Conservation (phyloP, 768 basidiomycete species). For the Leccinum sublutescens region DNA sequence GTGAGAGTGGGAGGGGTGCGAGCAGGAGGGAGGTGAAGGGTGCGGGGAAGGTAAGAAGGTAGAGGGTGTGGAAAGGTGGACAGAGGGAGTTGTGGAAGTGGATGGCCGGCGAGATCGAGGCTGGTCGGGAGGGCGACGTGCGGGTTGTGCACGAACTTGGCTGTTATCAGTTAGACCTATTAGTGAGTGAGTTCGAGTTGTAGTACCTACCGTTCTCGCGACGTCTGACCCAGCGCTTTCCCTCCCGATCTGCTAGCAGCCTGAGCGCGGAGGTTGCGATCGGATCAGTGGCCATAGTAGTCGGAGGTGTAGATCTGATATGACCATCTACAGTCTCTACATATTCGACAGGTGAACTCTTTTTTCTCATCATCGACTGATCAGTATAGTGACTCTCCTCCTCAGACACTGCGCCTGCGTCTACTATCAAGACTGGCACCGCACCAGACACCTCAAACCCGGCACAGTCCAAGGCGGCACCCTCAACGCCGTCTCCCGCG, state of each 20-base stretch:
- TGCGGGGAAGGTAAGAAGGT: constrained; percentile 67
- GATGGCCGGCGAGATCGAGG: constrained; percentile 48
- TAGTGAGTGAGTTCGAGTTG: too few relatives aligned
- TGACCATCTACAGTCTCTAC: constrained; percentile 93
- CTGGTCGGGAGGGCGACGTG: constrained; percentile 64
- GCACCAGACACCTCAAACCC: constrained; percentile 68
- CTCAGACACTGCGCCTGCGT: constrained; percentile 85
- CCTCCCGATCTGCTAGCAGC: constrained; percentile 55
- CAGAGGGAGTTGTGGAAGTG: constrained; percentile 38
- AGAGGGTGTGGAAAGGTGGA: constrained; percentile 77
- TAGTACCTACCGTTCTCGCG: constrained; percentile 64
- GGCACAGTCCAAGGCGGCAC: constrained; percentile 69
- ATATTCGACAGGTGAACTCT: constrained; percentile 75
- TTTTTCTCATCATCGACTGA: background rate
- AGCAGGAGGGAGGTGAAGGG: constrained; percentile 47
- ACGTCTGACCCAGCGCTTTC: constrained; percentile 74
- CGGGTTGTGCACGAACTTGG: constrained; percentile 68
- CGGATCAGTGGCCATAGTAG: background rate
- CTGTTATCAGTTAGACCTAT: constrained; percentile 34
- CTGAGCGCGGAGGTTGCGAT: background rate
- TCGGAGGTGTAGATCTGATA: constrained; percentile 25
- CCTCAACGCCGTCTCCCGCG: constrained; percentile 76
- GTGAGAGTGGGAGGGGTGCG: constrained; percentile 43
- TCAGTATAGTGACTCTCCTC: background rate
- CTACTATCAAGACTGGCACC: constrained; percentile 96